phyloP scores from a whole-genome alignment of 441 rosid species.

The Bocquillonia castaneifolia region DNA sequence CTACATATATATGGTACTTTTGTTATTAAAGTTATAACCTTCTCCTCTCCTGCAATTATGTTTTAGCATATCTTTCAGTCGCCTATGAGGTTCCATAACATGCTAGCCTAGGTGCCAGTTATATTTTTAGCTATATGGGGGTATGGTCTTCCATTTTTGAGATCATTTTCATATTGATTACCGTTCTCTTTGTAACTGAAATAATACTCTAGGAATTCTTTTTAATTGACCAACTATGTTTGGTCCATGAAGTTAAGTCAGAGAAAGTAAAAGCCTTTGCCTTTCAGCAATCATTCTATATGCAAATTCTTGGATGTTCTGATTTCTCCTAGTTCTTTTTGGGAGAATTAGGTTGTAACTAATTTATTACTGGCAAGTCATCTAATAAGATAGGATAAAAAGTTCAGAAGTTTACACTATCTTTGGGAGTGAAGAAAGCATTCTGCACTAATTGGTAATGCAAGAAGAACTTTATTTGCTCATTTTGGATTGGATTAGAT shows the following conservation, averaged over 20 bases:
- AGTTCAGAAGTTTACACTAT: too few relatives aligned
- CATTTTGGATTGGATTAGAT: neutral
- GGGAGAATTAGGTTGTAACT: neutral
- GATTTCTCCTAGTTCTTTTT: neutral
- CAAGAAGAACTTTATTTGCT: neutral
- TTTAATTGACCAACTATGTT: neutral
- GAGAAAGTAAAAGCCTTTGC: neutral
- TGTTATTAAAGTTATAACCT: neutral
- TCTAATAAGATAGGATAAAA: too few relatives aligned
- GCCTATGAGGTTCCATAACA: neutral
- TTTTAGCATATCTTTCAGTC: neutral
- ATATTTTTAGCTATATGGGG: neutral
- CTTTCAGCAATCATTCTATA: neutral
- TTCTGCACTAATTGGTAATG: neutral
- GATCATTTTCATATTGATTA: neutral
- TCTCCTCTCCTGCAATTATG: neutral
- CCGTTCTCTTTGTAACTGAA: conserved; percentile 2
- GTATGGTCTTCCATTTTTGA: neutral
- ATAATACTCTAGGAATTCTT: too few relatives aligned
- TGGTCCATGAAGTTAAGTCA: neutral
- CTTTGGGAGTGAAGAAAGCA: too few relatives aligned
- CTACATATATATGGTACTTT: neutral
- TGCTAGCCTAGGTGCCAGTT: neutral
- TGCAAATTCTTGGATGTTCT: neutral
- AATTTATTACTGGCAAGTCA: too few relatives aligned